Conservation (phyloP, 176 grass and related monocot genomes). For the Themeda triandra region DNA sequence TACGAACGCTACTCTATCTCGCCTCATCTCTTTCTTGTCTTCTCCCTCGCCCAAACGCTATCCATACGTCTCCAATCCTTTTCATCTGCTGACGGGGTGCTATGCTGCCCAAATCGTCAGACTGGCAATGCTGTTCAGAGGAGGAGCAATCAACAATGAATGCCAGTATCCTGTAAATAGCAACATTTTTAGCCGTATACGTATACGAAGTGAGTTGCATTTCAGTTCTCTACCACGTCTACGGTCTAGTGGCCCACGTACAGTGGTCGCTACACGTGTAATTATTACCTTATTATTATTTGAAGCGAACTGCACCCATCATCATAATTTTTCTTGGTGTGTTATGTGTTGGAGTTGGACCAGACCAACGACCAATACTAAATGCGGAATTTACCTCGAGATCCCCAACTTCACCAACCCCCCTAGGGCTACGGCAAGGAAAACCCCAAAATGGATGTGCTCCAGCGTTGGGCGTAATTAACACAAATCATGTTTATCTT, state of each 20-base stretch:
- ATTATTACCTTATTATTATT: neutral
- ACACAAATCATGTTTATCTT: too few relatives aligned
- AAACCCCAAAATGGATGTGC: too few relatives aligned
- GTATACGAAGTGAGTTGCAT: neutral
- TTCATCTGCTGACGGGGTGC: neutral
- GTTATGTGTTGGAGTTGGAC: neutral
- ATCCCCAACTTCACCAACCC: slow-evolving; percentile 39
- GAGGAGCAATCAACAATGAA: too few relatives aligned
- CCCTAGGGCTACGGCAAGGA: too few relatives aligned
- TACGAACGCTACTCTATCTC: neutral
- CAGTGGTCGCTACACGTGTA: neutral
- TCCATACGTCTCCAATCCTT: slow-evolving; percentile 20
- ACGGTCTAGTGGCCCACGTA: neutral
- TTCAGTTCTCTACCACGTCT: neutral
- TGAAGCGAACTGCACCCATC: neutral
- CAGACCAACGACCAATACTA: slow-evolving; percentile 15
- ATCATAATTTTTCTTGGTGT: neutral
- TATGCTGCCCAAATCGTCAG: neutral
- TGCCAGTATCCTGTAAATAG: neutral
- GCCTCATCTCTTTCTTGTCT: slow-evolving; percentile 1
- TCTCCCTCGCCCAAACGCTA: neutral
- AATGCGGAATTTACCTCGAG: slow-evolving; percentile 51
- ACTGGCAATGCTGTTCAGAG: too few relatives aligned
- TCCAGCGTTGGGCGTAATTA: too few relatives aligned
- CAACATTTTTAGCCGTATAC: neutral